phyloP scores from a whole-genome alignment of 176 grass and related monocot species.

The Dendrocalamus sinicus region DNA sequence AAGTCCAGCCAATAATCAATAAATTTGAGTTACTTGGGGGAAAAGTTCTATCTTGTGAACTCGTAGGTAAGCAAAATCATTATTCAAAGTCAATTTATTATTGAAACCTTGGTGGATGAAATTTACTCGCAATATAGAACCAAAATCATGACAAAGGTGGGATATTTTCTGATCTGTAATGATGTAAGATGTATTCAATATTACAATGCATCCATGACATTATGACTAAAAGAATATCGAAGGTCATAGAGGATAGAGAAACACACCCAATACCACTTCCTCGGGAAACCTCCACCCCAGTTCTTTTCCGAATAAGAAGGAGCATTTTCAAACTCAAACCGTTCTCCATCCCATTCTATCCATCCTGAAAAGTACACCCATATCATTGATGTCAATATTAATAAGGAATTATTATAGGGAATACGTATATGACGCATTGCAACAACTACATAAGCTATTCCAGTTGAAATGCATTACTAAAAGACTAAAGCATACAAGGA shows the following conservation, averaged over 20 bases:
- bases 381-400: background rate
- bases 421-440: background rate
- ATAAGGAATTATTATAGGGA: background rate
- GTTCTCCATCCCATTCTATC: slow-evolving; percentile 94
- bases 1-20: background rate
- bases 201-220: slow-evolving; percentile 18
- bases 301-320: slow-evolving; percentile 99
- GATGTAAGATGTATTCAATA: slow-evolving; percentile 13
- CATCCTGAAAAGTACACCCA: slow-evolving; percentile 62
- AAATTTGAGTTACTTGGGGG: no score
- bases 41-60: background rate
- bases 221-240: slow-evolving; percentile 21
- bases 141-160: background rate
- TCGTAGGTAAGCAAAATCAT: background rate
- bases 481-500: background rate
- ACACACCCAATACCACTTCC: slow-evolving; percentile 97
- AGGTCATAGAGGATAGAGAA: slow-evolving; percentile 41
- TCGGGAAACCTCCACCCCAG: slow-evolving; percentile 87
- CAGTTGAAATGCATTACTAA: background rate
- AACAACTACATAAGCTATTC: slow-evolving; percentile 10
- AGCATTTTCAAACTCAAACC: slow-evolving; percentile 94
- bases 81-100: slow-evolving; percentile 5
- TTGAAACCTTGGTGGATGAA: slow-evolving; percentile 5
- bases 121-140: background rate
- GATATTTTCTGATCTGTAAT: slow-evolving; percentile 6